These are phyloP conservation scores for Scedosporium aurantiacum DNA, from an alignment of 2,329 filamentous ascomycete species.

Conservation along the genomic window DNA sequence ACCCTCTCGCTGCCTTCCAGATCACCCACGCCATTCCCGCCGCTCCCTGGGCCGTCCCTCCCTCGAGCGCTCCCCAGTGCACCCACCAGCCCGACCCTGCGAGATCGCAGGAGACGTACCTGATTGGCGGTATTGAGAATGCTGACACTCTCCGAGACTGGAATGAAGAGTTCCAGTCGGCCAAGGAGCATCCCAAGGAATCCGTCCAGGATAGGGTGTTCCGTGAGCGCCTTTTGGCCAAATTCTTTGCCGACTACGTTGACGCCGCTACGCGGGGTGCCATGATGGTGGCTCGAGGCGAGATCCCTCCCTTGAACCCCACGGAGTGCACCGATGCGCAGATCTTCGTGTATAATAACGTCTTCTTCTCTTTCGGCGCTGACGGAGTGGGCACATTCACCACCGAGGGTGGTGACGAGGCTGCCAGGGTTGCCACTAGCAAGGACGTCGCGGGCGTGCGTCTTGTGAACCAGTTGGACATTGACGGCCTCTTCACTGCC, in stretches of 20 bases:
- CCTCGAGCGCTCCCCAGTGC: conserved; percentile 50
- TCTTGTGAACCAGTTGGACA: conserved; percentile 93
- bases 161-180: conserved; percentile 99
- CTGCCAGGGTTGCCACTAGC: conserved; percentile 85
- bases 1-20: conserved; percentile 86
- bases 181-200: conserved; percentile 85
- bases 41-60: conserved; percentile 80
- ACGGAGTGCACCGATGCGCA: conserved; percentile 88
- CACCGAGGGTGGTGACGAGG: conserved; percentile 91
- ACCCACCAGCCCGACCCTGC: conserved; percentile 75
- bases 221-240: conserved; percentile 83
- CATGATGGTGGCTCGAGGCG: conserved; percentile 81
- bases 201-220: conserved; percentile 93
- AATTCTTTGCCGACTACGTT: conserved; percentile 95
- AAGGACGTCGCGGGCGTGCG: conserved; percentile 94
- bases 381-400: conserved; percentile 97
- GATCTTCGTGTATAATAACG: conserved; percentile 99
- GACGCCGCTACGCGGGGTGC: conserved; percentile 89
- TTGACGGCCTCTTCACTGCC: conserved; percentile 85
- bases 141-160: conserved; percentile 91
- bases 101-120: conserved; percentile 82
- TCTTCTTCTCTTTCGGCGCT: conserved; percentile 97
- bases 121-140: conserved; percentile 84
- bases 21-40: conserved; percentile 90
- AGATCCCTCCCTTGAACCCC: conserved; percentile 87